Conservation (phyloP, 495 filamentous ascomycete species). For the Penicillium atrosanguineum region DNA sequence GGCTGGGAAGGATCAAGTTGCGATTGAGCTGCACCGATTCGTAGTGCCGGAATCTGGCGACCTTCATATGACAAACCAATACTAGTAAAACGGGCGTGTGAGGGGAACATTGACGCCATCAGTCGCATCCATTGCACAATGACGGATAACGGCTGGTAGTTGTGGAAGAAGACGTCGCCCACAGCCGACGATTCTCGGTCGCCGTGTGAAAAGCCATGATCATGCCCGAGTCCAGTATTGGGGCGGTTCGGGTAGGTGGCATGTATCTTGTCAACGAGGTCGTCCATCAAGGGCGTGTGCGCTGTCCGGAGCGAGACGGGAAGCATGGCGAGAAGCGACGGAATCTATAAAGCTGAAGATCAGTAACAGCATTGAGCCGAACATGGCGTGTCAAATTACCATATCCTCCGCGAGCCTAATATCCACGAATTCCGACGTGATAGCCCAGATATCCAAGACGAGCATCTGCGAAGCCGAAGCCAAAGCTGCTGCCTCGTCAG, state of each 20-base stretch:
- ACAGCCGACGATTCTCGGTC: constrained; percentile 32
- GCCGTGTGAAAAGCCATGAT: constrained; percentile 30
- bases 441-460: constrained; percentile 88
- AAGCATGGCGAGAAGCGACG: constrained; percentile 77
- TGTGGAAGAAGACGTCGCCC: constrained; percentile 75
- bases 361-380: neutral
- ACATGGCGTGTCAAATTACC: constrained; percentile 43
- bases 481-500: constrained; percentile 69
- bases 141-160: constrained; percentile 81
- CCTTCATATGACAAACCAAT: constrained; percentile 84
- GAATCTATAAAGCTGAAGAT: constrained; percentile 45
- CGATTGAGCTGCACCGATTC: constrained; percentile 64
- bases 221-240: constrained; percentile 26
- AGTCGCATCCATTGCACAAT: constrained; percentile 86
- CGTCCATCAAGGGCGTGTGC: constrained; percentile 73
- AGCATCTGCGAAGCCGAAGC: constrained; percentile 71
- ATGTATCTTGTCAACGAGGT: constrained; percentile 73
- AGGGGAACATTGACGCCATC: constrained; percentile 82
- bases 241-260: constrained; percentile 64
- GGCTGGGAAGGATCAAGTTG: constrained; percentile 37
- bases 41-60: constrained; percentile 77
- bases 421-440: constrained; percentile 80
- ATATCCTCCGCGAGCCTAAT: constrained; percentile 76
- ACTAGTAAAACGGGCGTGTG: constrained; percentile 66
- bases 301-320: constrained; percentile 71